Base-by-base conservation (phyloP, 306 rosid species). In the Glycine tomentella region DNA sequence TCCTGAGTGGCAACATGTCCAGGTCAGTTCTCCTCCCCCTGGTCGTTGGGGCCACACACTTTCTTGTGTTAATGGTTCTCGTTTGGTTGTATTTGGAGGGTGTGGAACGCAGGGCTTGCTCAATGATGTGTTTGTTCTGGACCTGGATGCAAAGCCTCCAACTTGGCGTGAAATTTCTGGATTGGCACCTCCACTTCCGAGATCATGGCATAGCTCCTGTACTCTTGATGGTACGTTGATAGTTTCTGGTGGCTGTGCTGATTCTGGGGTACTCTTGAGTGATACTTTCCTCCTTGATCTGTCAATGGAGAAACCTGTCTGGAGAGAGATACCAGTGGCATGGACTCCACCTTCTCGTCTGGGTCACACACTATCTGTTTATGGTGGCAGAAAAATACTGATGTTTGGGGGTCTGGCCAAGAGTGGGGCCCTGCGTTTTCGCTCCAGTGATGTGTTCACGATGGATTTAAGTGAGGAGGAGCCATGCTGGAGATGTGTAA, bases 11-110 rank as follows among this genome's bases (percentile, higher is more conserved):
- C 94, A 93, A 80, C 97, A 92, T 59, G 97, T 96, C 71, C 98
- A 93, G 72, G 99, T 96, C 82, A 93, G 97, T 87, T 96, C 99
- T 58, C 99, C 99, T 77, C 99, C 99, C 57, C 99, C 97, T 34
- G 99, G 99, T 72, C 95, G 99, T 33, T 96, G 99, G 98, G 98
- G 98, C 65, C 99, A 96, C 81, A 96, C 99, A 66, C 93, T 96
- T 81, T 89, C 99, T 65, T 96, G 99, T 85, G 93, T 96, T 57
- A 93, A 95, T 84, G 99, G 98, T 63, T 96, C 99, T 58, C 89
- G 83, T 77, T 88, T 96, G 80, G 99, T 96, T 86, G 97, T 96
- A 58, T 96, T 96, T 85, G 99, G 99, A 84, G 99, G 99, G 74
- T 96, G 99, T 86, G 99, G 99, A 74, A 93, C 74, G 74, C 97